These are phyloP conservation scores for Gynostemma pentaphyllum DNA, from an alignment of 306 rosid genomes.

Conservation along the genomic window DNA sequence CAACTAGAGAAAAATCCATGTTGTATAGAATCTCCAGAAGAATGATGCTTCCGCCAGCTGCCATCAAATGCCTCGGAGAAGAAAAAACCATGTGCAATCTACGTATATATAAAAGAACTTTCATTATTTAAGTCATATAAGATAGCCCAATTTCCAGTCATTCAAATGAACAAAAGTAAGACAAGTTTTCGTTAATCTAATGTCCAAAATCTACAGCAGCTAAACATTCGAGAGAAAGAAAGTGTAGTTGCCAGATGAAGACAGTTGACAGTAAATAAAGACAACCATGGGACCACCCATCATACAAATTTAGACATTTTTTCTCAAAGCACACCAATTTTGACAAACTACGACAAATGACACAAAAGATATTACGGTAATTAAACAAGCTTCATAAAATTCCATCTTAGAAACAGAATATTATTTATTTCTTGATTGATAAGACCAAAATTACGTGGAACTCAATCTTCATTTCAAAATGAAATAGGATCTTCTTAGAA, in stretches of 20 bases:
- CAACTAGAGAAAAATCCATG: constrained; percentile 80
- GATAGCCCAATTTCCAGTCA: not conserved
- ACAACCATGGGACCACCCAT: not conserved
- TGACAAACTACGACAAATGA: not conserved
- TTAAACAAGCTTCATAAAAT: not conserved
- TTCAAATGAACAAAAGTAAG: not conserved
- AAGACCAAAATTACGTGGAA: not conserved
- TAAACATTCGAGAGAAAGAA: not conserved
- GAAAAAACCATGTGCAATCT: constrained; percentile 98
- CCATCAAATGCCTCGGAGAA: constrained; percentile 90
- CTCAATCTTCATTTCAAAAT: not conserved
- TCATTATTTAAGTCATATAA: not conserved
- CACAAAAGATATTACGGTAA: not conserved
- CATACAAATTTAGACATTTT: not conserved
- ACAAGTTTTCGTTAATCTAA: not conserved
- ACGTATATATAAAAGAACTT: constrained; percentile 15
- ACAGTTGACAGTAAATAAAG: not conserved
- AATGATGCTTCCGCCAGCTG: constrained; percentile 81
- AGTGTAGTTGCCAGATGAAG: not conserved
- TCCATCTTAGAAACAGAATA: not conserved
- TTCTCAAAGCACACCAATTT: not conserved
- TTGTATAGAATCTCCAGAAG: constrained; percentile 66
- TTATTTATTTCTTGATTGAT: not conserved
- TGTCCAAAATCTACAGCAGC: not conserved
- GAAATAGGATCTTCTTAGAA: not conserved